Evolutionary conservation across 1,284 basidiomycete genomes (phyloP).

Genomic region (Phenoliferia sp.): DNA sequence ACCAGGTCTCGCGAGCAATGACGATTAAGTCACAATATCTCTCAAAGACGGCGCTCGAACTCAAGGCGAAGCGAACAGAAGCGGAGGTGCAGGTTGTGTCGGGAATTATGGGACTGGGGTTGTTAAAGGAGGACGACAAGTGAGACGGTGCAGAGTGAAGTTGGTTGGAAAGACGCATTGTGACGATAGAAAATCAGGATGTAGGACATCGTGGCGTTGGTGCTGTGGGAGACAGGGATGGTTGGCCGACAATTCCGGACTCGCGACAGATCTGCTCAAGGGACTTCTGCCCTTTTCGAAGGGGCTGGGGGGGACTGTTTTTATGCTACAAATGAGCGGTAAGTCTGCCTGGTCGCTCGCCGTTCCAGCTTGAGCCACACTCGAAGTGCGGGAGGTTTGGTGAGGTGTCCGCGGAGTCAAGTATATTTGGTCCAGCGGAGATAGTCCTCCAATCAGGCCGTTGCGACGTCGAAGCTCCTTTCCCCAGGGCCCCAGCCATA

Average conservation of each 20-base stretch:
- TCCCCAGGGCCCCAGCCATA: background rate
- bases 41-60: slow-evolving; percentile 29
- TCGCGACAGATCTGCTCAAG: too few relatives aligned
- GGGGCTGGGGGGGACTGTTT: too few relatives aligned
- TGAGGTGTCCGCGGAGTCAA: background rate
- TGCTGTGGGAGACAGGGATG: background rate
- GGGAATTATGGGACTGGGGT: slow-evolving; percentile 26
- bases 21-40: slow-evolving; percentile 37
- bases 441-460: background rate
- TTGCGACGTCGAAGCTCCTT: too few relatives aligned
- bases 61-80: slow-evolving; percentile 31
- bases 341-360: too few relatives aligned
- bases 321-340: too few relatives aligned
- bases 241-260: too few relatives aligned
- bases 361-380: too few relatives aligned
- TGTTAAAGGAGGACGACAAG: slow-evolving; percentile 12
- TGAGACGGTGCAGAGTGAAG: background rate
- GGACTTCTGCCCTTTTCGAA: too few relatives aligned
- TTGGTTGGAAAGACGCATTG: background rate
- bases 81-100: slow-evolving; percentile 16
- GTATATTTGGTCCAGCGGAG: background rate
- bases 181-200: too few relatives aligned
- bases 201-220: too few relatives aligned
- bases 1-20: slow-evolving; percentile 34
- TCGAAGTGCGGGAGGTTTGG: too few relatives aligned